Evolutionary conservation across 352 stramenopile genomes (phyloP).

Genomic region (Pythium scleroteichum): DNA sequence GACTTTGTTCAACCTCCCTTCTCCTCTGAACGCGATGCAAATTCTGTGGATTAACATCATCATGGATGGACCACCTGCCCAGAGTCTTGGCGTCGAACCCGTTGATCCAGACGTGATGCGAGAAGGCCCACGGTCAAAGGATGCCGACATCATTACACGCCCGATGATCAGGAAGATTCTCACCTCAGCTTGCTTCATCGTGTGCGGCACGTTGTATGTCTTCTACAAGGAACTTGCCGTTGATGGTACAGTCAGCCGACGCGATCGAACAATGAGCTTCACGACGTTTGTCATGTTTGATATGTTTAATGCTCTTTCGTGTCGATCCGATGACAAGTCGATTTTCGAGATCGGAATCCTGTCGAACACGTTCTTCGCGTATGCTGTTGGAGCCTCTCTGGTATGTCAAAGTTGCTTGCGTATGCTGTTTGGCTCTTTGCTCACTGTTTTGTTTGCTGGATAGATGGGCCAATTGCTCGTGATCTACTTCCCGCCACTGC

Average conservation of each 20-base stretch:
- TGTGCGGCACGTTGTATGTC: conserved; percentile 78
- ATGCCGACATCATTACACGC: conserved; percentile 78
- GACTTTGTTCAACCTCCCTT: conserved; percentile 63
- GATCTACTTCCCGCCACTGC: conserved; percentile 96
- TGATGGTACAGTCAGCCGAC: conserved; percentile 90
- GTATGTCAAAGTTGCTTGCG: conserved; percentile 20
- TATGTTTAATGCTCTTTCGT: conserved; percentile 98
- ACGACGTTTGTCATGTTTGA: conserved; percentile 99
- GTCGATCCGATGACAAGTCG: conserved; percentile 93
- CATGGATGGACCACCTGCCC: conserved; percentile 92
- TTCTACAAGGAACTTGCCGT: conserved; percentile 84
- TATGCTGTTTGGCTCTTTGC: not conserved
- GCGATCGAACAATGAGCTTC: conserved; percentile 98
- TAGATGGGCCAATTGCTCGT: conserved; percentile 93
- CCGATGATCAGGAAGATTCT: conserved; percentile 71
- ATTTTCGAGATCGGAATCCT: conserved; percentile 92
- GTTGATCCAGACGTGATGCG: conserved; percentile 85
- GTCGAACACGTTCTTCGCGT: conserved; percentile 94
- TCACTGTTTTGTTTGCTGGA: conserved; percentile 7
- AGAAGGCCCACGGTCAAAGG: conserved; percentile 78
- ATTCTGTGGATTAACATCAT: conserved; percentile 99
- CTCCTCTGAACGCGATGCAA: conserved; percentile 93
- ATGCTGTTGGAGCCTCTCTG: conserved; percentile 91
- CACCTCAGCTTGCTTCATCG: conserved; percentile 73
- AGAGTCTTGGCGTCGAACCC: conserved; percentile 87